Evolutionary conservation across 2,329 filamentous ascomycete species (phyloP).

Genomic region (Dactylellina parvicollis): DNA sequence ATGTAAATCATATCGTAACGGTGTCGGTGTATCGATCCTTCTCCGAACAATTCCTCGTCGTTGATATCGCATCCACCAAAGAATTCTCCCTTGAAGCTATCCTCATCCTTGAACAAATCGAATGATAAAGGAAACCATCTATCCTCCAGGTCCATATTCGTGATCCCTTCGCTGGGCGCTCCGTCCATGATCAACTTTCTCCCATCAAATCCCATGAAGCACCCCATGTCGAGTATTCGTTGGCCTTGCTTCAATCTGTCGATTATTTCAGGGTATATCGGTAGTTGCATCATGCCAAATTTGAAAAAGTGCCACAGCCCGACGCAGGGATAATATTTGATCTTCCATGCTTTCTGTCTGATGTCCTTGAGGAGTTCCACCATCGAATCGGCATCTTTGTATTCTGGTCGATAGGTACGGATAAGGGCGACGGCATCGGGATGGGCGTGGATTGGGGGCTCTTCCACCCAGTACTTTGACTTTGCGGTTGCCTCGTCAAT

Average conservation of each 20-base stretch:
- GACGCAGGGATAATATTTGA: slow-evolving; percentile 61
- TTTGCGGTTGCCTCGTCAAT: slow-evolving; percentile 49
- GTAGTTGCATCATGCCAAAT: slow-evolving; percentile 60
- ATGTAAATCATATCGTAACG: slow-evolving; percentile 52
- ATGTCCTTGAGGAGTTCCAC: slow-evolving; percentile 39
- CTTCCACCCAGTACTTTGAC: slow-evolving; percentile 50
- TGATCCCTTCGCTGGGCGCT: slow-evolving; percentile 42
- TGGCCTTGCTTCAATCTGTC: slow-evolving; percentile 56
- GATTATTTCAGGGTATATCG: slow-evolving; percentile 59
- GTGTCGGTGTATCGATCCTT: slow-evolving; percentile 40
- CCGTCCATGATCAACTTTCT: slow-evolving; percentile 42
- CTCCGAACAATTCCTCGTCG: slow-evolving; percentile 35
- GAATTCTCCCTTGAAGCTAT: slow-evolving; percentile 43
- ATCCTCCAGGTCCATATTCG: slow-evolving; percentile 50
- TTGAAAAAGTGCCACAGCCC: slow-evolving; percentile 62
- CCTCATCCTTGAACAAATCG: slow-evolving; percentile 40
- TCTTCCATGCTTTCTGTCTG: slow-evolving; percentile 59
- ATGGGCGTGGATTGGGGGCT: slow-evolving; percentile 47
- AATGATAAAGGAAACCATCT: slow-evolving; percentile 48
- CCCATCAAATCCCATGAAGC: slow-evolving; percentile 51
- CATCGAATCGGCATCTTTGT: slow-evolving; percentile 34
- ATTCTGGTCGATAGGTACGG: slow-evolving; percentile 32
- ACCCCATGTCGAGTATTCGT: slow-evolving; percentile 49
- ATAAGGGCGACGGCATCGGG: slow-evolving; percentile 39
- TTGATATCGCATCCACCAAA: slow-evolving; percentile 48